These are phyloP conservation scores for Botrytis squamosa DNA, from an alignment of 2,329 filamentous ascomycete genomes.

Conservation along the genomic window DNA sequence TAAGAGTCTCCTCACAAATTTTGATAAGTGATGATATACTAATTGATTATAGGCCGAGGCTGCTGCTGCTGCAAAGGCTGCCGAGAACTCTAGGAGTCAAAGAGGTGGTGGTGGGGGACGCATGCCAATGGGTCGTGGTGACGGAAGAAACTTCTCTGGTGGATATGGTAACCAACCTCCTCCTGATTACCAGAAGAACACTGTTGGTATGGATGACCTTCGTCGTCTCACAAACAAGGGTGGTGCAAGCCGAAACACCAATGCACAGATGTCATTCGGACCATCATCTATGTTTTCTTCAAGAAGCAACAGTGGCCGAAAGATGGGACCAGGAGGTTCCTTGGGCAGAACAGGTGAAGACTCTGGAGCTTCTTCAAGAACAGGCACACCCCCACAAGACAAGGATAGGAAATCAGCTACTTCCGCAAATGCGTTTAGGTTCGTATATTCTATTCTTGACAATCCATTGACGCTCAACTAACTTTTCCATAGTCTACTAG, in stretches of 20 bases:
- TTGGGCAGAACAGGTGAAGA: conserved; percentile 76
- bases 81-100: conserved; percentile 63
- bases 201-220: conserved; percentile 87
- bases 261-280: conserved; percentile 65
- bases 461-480: conserved; percentile 28
- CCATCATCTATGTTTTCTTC: conserved; percentile 84
- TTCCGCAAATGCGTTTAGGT: conserved; percentile 93
- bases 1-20: conserved; percentile 42
- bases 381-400: conserved; percentile 80
- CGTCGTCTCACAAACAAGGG: conserved; percentile 72
- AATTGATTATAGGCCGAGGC: conserved; percentile 59
- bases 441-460: conserved; percentile 43
- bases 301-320: conserved; percentile 87
- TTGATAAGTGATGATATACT: conserved; percentile 26
- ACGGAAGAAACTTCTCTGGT: conserved; percentile 79
- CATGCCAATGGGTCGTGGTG: conserved; percentile 74
- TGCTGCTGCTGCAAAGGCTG: conserved; percentile 74
- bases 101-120: conserved; percentile 67
- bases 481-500: conserved; percentile 48
- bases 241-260: conserved; percentile 54
- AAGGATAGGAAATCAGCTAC: conserved; percentile 61
- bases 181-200: conserved; percentile 69
- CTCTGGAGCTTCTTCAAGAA: conserved; percentile 83
- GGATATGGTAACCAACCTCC: conserved; percentile 70
- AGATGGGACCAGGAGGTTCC: conserved; percentile 72